Conservation (phyloP, 2,329 filamentous ascomycete species). For the Aspergillus felis region DNA sequence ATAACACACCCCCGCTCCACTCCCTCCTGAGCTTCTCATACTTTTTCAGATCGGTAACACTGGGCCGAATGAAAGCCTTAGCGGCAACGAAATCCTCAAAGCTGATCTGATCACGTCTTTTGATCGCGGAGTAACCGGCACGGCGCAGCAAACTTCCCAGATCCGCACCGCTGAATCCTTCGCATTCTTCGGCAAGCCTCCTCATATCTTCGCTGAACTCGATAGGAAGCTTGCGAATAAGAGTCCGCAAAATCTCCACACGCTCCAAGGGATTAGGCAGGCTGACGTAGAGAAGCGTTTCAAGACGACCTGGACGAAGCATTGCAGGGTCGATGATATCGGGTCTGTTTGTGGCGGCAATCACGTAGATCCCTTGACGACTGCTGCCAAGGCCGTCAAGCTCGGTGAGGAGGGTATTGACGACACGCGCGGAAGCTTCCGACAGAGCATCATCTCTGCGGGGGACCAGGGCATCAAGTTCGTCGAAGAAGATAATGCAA, state of each 20-base stretch:
- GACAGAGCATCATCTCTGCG: conserved; percentile 72
- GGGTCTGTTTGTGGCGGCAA: conserved; percentile 90
- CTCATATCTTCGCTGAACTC: conserved; percentile 55
- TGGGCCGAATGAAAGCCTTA: conserved; percentile 41
- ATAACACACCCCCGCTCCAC: conserved; percentile 41
- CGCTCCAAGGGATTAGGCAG: conserved; percentile 74
- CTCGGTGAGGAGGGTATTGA: conserved; percentile 92
- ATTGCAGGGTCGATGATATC: conserved; percentile 97
- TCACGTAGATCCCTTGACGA: conserved; percentile 83
- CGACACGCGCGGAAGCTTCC: conserved; percentile 81
- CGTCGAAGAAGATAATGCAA: conserved; percentile 97
- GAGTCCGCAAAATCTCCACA: conserved; percentile 76
- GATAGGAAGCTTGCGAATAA: conserved; percentile 50
- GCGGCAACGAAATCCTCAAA: conserved; percentile 42
- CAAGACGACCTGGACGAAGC: conserved; percentile 83
- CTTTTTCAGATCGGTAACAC: conserved; percentile 55
- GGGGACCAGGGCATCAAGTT: conserved; percentile 88
- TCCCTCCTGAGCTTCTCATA: conserved; percentile 54
- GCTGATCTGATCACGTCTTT: conserved; percentile 46
- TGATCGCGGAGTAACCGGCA: conserved; percentile 56
- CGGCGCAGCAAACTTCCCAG: conserved; percentile 56
- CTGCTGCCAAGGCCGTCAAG: conserved; percentile 75
- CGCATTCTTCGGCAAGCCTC: conserved; percentile 66
- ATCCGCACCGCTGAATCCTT: conserved; percentile 72
- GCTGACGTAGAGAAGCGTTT: conserved; percentile 84